phyloP scores from a whole-genome alignment of 2,329 filamentous ascomycete genomes.

The Aulographum hederae region DNA sequence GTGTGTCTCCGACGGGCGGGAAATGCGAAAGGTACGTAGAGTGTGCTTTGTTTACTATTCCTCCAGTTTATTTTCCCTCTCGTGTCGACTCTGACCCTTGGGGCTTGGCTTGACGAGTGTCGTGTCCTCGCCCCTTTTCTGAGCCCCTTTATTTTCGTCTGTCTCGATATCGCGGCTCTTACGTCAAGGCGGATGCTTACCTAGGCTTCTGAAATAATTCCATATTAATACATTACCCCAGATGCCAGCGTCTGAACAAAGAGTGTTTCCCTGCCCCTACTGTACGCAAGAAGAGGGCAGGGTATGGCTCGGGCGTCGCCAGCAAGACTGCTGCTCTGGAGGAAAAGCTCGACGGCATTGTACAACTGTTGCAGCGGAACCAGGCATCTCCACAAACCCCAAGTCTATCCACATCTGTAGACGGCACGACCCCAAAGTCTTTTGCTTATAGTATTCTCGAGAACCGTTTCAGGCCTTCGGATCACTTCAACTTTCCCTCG shows the following conservation, averaged over 20 bases:
- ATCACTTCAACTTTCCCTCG: background rate
- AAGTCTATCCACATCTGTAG: too few relatives aligned
- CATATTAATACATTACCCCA: slow-evolving; percentile 1
- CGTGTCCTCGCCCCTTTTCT: background rate
- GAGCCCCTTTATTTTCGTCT: slow-evolving; percentile 4
- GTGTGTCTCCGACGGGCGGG: slow-evolving; percentile 6
- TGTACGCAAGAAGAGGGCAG: slow-evolving; percentile 5
- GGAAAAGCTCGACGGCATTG: slow-evolving; percentile 14
- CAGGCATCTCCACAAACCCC: background rate
- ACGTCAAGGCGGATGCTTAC: slow-evolving; percentile 5
- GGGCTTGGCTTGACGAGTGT: background rate
- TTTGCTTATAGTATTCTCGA: too few relatives aligned
- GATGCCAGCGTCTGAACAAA: slow-evolving; percentile 9
- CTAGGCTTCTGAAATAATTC: background rate
- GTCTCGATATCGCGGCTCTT: slow-evolving; percentile 8
- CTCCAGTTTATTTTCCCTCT: too few relatives aligned
- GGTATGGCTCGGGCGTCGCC: background rate
- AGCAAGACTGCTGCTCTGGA: slow-evolving; percentile 9
- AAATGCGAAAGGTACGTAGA: slow-evolving; percentile 10
- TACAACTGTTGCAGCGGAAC: slow-evolving; percentile 10
- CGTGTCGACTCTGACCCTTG: too few relatives aligned
- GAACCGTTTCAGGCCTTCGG: too few relatives aligned
- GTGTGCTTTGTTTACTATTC: slow-evolving; percentile 2
- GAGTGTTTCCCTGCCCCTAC: slow-evolving; percentile 7
- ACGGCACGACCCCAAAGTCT: background rate